Conservation (phyloP, 2,329 filamentous ascomycete species). For the Cylindrodendrum hubeiense region DNA sequence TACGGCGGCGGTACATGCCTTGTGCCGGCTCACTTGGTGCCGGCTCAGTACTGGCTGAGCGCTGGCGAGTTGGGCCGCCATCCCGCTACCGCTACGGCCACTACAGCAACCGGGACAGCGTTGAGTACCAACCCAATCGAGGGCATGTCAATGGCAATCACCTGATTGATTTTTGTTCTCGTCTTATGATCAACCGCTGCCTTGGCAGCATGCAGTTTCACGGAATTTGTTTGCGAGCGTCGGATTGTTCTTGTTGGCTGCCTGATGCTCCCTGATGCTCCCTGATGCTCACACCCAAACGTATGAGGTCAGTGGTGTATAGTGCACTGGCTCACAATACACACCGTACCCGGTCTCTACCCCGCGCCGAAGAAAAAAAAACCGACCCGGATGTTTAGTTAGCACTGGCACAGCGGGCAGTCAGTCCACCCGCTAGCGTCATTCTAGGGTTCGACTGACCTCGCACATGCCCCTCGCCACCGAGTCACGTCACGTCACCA, state of each 20-base stretch:
- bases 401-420: constrained; percentile 35
- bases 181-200: not conserved
- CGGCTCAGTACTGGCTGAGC: too few relatives aligned
- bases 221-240: not conserved
- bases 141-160: not conserved
- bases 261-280: too few relatives aligned
- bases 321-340: too few relatives aligned
- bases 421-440: not conserved
- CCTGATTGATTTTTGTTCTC: not conserved
- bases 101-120: not conserved
- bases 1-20: not conserved
- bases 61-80: constrained; percentile 8
- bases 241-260: not conserved
- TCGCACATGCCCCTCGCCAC: not conserved
- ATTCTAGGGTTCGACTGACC: constrained; percentile 3
- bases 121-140: not conserved
- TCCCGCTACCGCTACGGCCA: not conserved
- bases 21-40: too few relatives aligned
- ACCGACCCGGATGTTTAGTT: constrained; percentile 26
- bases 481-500: constrained; percentile 4
- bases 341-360: too few relatives aligned
- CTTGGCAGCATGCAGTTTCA: not conserved
- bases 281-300: too few relatives aligned
- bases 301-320: too few relatives aligned
- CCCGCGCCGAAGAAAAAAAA: not conserved